These are phyloP conservation scores for Dysphania ambrosioides DNA, from an alignment of 148 eudicot species.

Conservation along the genomic window DNA sequence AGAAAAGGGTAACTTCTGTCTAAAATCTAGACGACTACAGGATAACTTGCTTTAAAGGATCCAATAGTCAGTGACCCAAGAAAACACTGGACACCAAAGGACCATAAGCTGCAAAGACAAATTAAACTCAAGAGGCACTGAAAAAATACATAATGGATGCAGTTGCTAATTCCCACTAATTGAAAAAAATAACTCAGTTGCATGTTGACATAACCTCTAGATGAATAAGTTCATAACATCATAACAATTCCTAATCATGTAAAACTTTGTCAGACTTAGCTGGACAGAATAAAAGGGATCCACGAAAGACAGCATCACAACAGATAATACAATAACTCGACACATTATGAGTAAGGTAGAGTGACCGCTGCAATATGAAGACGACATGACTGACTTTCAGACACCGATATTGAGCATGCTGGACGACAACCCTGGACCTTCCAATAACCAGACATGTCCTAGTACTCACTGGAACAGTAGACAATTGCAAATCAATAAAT, in stretches of 20 bases:
- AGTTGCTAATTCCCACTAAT: conserved; percentile 21
- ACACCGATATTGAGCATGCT: conserved; percentile 97
- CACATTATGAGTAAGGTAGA: conserved; percentile 47
- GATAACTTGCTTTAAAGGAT: background rate
- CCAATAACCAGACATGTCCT: conserved; percentile 82
- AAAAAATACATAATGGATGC: conserved; percentile 24
- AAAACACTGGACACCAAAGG: conserved; percentile 21
- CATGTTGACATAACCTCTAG: conserved; percentile 35
- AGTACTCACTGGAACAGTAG: conserved; percentile 99
- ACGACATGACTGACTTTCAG: conserved; percentile 95
- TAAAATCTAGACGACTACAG: conserved; percentile 10
- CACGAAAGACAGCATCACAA: conserved; percentile 37
- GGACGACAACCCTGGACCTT: conserved; percentile 98
- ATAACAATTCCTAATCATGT: conserved; percentile 29
- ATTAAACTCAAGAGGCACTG: conserved; percentile 15
- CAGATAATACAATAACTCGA: conserved; percentile 57
- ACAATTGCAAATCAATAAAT: conserved; percentile 64
- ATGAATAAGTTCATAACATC: conserved; percentile 27
- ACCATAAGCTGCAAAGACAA: conserved; percentile 22
- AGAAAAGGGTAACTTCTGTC: background rate
- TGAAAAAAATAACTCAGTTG: conserved; percentile 25
- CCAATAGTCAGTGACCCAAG: conserved; percentile 10
- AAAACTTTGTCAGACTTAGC: conserved; percentile 40
- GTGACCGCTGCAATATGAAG: conserved; percentile 76
- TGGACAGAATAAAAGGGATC: conserved; percentile 38